phyloP scores from a whole-genome alignment of 1,284 basidiomycete species.

The Ceratobasidium sp. region DNA sequence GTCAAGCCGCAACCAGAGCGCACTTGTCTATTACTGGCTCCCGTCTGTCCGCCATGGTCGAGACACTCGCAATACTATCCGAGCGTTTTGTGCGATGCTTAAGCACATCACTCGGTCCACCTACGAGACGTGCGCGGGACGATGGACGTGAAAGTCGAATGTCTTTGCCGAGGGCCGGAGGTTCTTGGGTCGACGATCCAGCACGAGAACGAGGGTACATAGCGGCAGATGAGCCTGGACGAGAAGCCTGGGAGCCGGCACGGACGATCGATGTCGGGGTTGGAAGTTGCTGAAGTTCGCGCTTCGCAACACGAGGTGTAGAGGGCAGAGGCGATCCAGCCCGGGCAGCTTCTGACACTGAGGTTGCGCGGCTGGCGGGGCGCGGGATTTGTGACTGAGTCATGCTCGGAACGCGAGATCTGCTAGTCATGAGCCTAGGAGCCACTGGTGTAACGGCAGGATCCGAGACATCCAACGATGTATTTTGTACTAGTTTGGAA shows the following conservation, averaged over 20 bases:
- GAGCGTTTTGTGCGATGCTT: constrained; percentile 7
- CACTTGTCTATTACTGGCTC: background rate
- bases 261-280: constrained; percentile 21
- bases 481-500: background rate
- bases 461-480: background rate
- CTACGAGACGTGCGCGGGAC: constrained; percentile 8
- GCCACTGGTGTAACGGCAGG: background rate
- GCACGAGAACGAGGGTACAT: background rate
- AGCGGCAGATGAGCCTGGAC: background rate
- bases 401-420: background rate
- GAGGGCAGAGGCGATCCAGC: background rate
- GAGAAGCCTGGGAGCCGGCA: background rate
- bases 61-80: constrained; percentile 14
- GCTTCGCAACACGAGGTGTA: background rate
- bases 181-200: constrained; percentile 12
- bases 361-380: constrained; percentile 25
- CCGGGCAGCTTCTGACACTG: background rate
- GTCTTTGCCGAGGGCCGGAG: background rate
- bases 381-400: constrained; percentile 31
- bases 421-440: background rate
- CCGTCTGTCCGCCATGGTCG: background rate
- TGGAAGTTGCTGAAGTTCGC: constrained; percentile 17
- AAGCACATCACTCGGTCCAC: background rate
- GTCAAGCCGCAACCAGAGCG: constrained; percentile 12
- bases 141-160: constrained; percentile 5